These are phyloP conservation scores for Botrytis deweyae DNA, from an alignment of 2,329 filamentous ascomycete species.

Conservation along the genomic window DNA sequence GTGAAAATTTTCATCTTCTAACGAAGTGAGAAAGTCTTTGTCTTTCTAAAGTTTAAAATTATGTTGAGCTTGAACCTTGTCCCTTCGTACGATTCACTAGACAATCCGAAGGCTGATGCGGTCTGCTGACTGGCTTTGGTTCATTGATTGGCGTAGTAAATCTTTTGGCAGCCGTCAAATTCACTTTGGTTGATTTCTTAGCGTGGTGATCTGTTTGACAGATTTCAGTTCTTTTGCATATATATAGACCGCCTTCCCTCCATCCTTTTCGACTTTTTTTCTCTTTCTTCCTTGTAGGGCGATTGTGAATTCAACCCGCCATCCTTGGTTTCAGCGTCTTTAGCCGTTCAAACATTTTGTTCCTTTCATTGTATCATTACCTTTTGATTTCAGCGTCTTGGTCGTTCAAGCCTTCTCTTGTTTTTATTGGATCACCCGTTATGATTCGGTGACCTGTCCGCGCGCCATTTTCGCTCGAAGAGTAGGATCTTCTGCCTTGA, in stretches of 20 bases:
- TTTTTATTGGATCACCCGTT: neutral
- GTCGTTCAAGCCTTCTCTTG: neutral
- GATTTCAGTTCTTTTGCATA: neutral
- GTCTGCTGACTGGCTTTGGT: neutral
- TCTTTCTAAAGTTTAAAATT: neutral
- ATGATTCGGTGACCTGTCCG: neutral
- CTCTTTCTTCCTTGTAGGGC: neutral
- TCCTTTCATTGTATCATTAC: neutral
- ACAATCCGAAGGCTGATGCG: neutral
- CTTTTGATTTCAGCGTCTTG: neutral
- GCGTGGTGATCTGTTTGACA: neutral
- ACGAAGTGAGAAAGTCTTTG: neutral
- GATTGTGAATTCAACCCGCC: neutral
- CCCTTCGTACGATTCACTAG: neutral
- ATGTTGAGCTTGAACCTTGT: neutral
- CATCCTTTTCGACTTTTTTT: neutral
- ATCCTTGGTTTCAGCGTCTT: neutral
- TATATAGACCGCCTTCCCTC: neutral
- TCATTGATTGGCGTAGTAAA: too few relatives aligned
- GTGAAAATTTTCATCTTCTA: neutral
- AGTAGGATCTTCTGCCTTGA: neutral
- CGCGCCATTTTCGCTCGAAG: neutral
- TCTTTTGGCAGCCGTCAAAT: neutral
- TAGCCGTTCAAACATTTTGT: neutral
- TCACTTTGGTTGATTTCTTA: neutral